Evolutionary conservation across 257 asterid genomes (phyloP).

Genomic region (Echites panduratus): DNA sequence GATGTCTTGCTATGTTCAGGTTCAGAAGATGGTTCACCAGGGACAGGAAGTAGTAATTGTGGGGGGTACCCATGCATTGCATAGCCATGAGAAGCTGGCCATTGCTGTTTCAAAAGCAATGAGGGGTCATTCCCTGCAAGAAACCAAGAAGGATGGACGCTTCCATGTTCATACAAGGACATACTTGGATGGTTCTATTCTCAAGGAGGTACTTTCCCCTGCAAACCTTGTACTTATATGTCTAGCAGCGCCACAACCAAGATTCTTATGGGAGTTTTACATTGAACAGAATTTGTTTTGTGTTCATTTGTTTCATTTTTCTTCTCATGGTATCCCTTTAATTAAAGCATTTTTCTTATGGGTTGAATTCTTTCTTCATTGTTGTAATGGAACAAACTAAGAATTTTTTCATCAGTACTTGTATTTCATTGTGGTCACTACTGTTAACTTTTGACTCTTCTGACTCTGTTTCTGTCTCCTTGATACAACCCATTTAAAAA

Average conservation of each 20-base stretch:
- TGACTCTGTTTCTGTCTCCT: background rate
- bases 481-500: conserved; percentile 18
- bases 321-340: background rate
- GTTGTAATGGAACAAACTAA: too few species aligned
- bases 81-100: conserved; percentile 90
- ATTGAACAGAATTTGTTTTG: background rate
- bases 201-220: conserved; percentile 62
- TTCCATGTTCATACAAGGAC: conserved; percentile 95
- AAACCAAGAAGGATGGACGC: conserved; percentile 97
- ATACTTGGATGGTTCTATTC: conserved; percentile 95
- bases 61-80: conserved; percentile 87
- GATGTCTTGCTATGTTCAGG: conserved; percentile 41
- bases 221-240: background rate
- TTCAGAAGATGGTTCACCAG: conserved; percentile 79
- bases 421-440: background rate
- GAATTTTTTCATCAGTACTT: background rate
- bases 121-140: conserved; percentile 96
- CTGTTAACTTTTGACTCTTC: background rate
- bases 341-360: background rate
- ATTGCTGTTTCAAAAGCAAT: conserved; percentile 97
- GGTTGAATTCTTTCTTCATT: background rate
- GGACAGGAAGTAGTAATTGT: conserved; percentile 87
- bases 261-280: conserved; percentile 1
- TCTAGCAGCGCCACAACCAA: background rate
- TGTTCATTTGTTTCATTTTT: background rate